phyloP scores from a whole-genome alignment of 2,329 filamentous ascomycete species.

The Ophiocordyceps camponoti-leonardi region DNA sequence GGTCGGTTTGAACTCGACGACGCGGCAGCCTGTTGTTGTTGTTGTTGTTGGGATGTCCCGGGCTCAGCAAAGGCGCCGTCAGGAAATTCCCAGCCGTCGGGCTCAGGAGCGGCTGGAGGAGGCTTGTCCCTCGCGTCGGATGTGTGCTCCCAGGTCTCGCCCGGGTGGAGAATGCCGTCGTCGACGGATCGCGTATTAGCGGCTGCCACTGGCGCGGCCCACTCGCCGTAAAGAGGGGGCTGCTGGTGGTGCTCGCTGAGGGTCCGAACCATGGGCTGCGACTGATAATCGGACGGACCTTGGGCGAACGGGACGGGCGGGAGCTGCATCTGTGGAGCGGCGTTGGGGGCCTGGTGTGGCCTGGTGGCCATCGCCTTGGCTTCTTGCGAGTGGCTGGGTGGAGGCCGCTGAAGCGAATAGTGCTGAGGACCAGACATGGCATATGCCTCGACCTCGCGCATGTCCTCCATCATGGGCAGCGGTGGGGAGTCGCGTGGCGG shows the following conservation, averaged over 20 bases:
- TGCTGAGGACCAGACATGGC: constrained; percentile 26
- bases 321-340: constrained; percentile 37
- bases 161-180: constrained; percentile 16
- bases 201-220: constrained; percentile 15
- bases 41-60: constrained; percentile 17
- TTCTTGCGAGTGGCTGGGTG: constrained; percentile 39
- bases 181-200: constrained; percentile 16
- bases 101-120: constrained; percentile 24
- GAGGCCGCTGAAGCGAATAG: constrained; percentile 21
- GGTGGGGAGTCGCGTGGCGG: constrained; percentile 47
- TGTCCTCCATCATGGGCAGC: constrained; percentile 39
- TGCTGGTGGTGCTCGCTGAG: constrained; percentile 30
- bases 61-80: constrained; percentile 52
- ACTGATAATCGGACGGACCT: constrained; percentile 21
- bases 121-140: constrained; percentile 30
- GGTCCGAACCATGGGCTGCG: constrained; percentile 34
- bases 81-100: constrained; percentile 87
- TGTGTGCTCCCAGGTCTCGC: constrained; percentile 22
- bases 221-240: constrained; percentile 22
- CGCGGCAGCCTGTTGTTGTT: constrained; percentile 14
- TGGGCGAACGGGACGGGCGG: constrained; percentile 14
- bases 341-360: constrained; percentile 35
- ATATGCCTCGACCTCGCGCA: constrained; percentile 36
- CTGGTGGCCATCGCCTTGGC: constrained; percentile 31
- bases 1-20: constrained; percentile 44